phyloP scores from a whole-genome alignment of 2,329 filamentous ascomycete genomes.

The Geosmithia flava region DNA sequence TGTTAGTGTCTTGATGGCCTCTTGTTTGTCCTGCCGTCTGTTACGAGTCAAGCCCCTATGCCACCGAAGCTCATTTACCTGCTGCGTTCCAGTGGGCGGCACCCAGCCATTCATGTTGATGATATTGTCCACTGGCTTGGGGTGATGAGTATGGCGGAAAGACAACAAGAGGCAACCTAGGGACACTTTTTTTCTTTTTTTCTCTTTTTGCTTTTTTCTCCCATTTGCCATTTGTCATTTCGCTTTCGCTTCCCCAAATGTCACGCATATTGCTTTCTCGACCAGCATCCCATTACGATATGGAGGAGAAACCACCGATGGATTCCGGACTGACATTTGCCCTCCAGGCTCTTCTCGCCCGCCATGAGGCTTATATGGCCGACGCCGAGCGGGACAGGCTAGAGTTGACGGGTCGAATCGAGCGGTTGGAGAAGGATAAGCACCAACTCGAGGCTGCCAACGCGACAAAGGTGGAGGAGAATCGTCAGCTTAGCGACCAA shows the following conservation, averaged over 20 bases:
- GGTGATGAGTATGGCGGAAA: background rate
- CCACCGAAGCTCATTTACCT: slow-evolving; percentile 1
- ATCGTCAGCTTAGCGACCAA: slow-evolving; percentile 67
- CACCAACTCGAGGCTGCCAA: slow-evolving; percentile 64
- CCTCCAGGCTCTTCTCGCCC: slow-evolving; percentile 74
- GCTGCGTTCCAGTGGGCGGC: slow-evolving; percentile 1
- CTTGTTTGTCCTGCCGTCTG: background rate
- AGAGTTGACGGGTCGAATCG: slow-evolving; percentile 60
- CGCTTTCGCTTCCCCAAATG: background rate
- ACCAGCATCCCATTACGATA: slow-evolving; percentile 2
- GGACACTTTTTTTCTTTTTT: background rate
- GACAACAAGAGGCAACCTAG: background rate
- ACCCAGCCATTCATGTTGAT: background rate
- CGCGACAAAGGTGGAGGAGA: slow-evolving; percentile 68
- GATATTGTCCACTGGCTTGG: background rate
- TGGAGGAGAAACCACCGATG: slow-evolving; percentile 3
- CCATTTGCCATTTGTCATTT: background rate
- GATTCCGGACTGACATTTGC: slow-evolving; percentile 56
- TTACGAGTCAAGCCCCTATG: background rate
- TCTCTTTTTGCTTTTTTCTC: background rate
- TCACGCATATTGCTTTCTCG: background rate
- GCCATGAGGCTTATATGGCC: slow-evolving; percentile 89
- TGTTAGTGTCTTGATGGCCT: background rate
- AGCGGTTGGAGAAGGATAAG: slow-evolving; percentile 65
- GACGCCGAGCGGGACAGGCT: slow-evolving; percentile 79